A percentile compares a stretch with the other conserved stretches of the same genome.
phyloP scores from a whole-genome alignment of 2,329 filamentous ascomycete species.

The Trichoderma sp. region DNA sequence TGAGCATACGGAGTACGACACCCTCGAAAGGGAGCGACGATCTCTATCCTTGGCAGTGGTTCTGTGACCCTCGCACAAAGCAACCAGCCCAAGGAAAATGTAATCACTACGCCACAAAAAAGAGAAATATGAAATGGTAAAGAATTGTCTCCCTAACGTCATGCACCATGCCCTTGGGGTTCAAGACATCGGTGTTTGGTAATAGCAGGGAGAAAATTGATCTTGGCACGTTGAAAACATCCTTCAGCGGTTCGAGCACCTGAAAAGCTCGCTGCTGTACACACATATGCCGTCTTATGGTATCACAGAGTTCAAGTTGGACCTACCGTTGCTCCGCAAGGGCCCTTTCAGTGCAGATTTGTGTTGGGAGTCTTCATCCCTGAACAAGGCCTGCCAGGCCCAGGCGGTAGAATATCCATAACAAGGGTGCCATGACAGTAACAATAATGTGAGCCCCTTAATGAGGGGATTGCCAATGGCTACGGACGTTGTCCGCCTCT shows the following conservation, averaged over 20 bases:
- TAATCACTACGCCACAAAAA: not conserved
- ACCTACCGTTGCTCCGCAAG: not conserved
- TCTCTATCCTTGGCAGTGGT: not conserved
- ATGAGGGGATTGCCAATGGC: not conserved
- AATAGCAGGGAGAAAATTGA: constrained; percentile 48
- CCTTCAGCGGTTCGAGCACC: constrained; percentile 56
- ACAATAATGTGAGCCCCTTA: not conserved
- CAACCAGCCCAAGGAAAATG: not conserved
- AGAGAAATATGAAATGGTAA: not conserved
- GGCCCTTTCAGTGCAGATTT: not conserved
- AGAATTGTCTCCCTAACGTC: constrained; percentile 50
- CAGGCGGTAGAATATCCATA: not conserved
- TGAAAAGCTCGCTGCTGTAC: constrained; percentile 53
- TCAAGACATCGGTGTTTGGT: constrained; percentile 53
- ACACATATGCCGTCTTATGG: constrained; percentile 51
- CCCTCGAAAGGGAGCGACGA: not conserved
- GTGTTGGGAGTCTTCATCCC: not conserved
- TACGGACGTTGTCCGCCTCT: not conserved
- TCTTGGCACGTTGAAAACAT: constrained; percentile 55
- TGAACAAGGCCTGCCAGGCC: not conserved
- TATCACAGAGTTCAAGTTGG: not conserved
- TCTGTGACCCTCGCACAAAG: not conserved
- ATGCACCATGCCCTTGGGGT: constrained; percentile 50
- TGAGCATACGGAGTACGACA: not conserved
- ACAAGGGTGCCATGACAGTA: not conserved